These are phyloP conservation scores for Neurospora sp. DNA, from an alignment of 495 filamentous ascomycete genomes.

Conservation along the genomic window DNA sequence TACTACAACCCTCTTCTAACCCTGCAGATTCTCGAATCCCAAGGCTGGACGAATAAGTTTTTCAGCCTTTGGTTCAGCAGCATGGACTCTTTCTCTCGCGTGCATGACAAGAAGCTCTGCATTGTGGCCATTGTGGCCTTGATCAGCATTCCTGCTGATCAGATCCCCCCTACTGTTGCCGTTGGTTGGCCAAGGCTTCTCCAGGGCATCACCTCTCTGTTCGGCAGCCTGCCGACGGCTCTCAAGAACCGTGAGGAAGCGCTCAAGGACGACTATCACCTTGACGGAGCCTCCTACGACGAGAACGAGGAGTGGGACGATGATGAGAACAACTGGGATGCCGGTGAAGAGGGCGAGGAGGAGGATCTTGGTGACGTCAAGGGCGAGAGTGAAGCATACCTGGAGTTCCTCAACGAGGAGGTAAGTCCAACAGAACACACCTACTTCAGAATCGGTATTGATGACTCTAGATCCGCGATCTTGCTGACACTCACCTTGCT, in stretches of 20 bases:
- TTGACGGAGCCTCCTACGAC: conserved; percentile 57
- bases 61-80: conserved; percentile 96
- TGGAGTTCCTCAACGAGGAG: conserved; percentile 92
- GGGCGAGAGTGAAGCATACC: conserved; percentile 87
- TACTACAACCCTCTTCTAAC: conserved; percentile 87
- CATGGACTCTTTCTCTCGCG: conserved; percentile 85
- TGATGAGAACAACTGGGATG: conserved; percentile 47
- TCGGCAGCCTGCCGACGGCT: conserved; percentile 82
- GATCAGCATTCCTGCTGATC: conserved; percentile 60
- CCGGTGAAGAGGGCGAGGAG: conserved; percentile 37
- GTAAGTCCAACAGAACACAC: conserved; percentile 27
- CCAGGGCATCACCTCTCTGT: conserved; percentile 81
- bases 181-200: conserved; percentile 94
- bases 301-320: conserved; percentile 76
- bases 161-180: conserved; percentile 80
- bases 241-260: conserved; percentile 86
- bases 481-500: conserved; percentile 21
- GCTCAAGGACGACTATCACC: conserved; percentile 78
- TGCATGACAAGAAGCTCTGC: conserved; percentile 97
- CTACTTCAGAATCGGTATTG: conserved; percentile 5
- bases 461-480: conserved; percentile 5
- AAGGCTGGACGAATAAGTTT: conserved; percentile 98
- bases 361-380: conserved; percentile 54
- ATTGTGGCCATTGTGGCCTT: conserved; percentile 84
- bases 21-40: conserved; percentile 76